Evolutionary conservation across 2,329 filamentous ascomycete genomes (phyloP).

Genomic region (Pleoardoris graminearum): DNA sequence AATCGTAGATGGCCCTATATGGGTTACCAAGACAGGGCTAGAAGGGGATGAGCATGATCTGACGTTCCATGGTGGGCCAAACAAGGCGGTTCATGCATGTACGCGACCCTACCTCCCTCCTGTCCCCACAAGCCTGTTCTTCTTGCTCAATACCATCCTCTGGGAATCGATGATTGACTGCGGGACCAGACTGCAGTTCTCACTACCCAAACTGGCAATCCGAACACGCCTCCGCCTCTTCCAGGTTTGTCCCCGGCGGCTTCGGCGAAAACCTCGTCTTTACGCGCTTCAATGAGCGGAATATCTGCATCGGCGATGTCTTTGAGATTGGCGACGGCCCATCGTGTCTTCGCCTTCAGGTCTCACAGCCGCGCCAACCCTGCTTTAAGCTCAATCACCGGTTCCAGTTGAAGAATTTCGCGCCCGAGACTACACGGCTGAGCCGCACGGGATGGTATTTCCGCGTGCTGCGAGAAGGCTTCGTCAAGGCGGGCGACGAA

Average conservation of each 20-base stretch:
- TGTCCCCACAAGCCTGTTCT: not conserved
- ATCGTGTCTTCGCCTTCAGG: constrained; percentile 54
- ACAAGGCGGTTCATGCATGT: constrained; percentile 65
- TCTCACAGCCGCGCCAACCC: constrained; percentile 63
- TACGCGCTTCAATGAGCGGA: constrained; percentile 61
- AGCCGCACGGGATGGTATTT: constrained; percentile 68
- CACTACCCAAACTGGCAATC: constrained; percentile 7
- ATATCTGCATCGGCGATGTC: constrained; percentile 66
- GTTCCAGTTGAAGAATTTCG: constrained; percentile 63
- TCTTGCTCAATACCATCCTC: not conserved
- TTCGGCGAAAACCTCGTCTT: constrained; percentile 68
- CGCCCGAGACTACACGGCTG: constrained; percentile 56
- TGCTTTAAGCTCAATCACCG: constrained; percentile 70
- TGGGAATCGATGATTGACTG: not conserved
- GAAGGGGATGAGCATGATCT: constrained; percentile 63
- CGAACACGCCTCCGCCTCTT: constrained; percentile 49
- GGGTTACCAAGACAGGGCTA: constrained; percentile 50
- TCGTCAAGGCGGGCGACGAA: not conserved
- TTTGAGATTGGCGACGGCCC: constrained; percentile 46
- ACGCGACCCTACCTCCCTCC: not conserved
- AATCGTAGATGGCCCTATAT: not conserved
- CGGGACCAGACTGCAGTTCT: constrained; percentile 1
- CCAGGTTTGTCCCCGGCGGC: constrained; percentile 57
- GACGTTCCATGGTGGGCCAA: constrained; percentile 63
- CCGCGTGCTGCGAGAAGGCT: constrained; percentile 52